phyloP scores from a whole-genome alignment of 257 asterid species.

The Petrea volubilis region DNA sequence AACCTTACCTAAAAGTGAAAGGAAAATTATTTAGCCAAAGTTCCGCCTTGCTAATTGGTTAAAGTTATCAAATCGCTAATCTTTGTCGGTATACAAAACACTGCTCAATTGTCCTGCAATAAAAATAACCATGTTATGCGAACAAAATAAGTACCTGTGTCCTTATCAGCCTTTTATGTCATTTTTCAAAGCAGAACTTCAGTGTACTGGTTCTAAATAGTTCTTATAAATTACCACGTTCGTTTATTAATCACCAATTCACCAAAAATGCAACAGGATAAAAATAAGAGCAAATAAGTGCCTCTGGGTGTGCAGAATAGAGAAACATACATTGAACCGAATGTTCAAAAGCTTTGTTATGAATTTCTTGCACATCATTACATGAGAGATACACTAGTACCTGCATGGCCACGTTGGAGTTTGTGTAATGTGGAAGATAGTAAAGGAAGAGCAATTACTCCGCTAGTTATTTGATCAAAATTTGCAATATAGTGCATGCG shows the following conservation, averaged over 20 bases:
- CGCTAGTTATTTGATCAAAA: not conserved
- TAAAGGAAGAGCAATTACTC: too few species aligned
- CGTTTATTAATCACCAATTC: too few species aligned
- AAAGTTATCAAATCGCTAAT: not conserved
- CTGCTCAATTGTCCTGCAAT: too few species aligned
- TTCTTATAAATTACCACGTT: not conserved
- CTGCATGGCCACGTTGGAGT: not conserved
- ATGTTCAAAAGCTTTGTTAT: not conserved
- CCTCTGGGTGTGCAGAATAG: not conserved
- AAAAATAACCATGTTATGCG: too few species aligned
- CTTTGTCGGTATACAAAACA: not conserved
- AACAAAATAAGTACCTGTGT: too few species aligned
- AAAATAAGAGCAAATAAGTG: not conserved
- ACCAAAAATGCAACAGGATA: not conserved
- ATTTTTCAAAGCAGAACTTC: too few species aligned
- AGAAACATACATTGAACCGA: not conserved
- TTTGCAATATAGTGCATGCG: not conserved
- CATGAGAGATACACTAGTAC: too few species aligned
- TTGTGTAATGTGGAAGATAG: not conserved
- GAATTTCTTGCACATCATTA: not conserved
- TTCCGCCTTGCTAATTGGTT: not conserved
- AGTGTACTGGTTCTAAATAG: too few species aligned
- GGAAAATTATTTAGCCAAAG: not conserved
- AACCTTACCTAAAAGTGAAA: not conserved
- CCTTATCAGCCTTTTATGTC: not conserved